Evolutionary conservation across 1,284 basidiomycete species (phyloP).

Genomic region (Kwoniella shivajii): DNA sequence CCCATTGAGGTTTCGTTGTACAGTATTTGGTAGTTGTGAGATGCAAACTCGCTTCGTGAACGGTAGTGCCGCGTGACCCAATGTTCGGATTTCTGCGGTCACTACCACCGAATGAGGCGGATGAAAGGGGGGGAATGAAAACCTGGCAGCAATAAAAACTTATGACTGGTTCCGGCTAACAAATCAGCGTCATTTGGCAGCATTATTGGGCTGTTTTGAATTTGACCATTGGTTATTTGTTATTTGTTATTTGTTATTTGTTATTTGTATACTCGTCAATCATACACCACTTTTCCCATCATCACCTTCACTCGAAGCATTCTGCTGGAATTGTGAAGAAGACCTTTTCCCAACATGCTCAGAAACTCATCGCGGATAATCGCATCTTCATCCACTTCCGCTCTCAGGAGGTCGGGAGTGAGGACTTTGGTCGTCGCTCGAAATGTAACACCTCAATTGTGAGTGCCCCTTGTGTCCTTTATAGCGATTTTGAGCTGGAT

Average conservation of each 20-base stretch:
- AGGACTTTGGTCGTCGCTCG: conserved; percentile 15
- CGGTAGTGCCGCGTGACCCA: conserved; percentile 1
- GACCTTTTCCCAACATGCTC: conserved; percentile 38
- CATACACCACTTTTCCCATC: background rate
- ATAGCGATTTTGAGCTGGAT: background rate
- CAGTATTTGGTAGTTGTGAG: background rate
- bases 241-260: background rate
- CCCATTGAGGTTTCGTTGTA: background rate
- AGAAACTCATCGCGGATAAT: conserved; percentile 38
- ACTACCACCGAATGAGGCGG: conserved; percentile 10
- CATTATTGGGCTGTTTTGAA: background rate
- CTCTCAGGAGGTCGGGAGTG: conserved; percentile 15
- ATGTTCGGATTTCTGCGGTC: conserved; percentile 10
- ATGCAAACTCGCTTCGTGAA: background rate
- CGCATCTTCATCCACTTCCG: conserved; percentile 22
- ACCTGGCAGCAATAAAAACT: background rate
- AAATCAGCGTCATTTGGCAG: background rate
- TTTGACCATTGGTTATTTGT: background rate
- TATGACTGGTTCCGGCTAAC: conserved; percentile 12
- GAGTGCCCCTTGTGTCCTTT: conserved; percentile 2
- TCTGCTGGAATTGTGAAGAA: no score
- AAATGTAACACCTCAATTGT: conserved; percentile 21
- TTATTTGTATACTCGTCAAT: background rate
- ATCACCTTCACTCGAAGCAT: no score
- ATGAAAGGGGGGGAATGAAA: no score